Evolutionary conservation across 1,284 basidiomycete species (phyloP).

Genomic region (Ganoderma meredithae): DNA sequence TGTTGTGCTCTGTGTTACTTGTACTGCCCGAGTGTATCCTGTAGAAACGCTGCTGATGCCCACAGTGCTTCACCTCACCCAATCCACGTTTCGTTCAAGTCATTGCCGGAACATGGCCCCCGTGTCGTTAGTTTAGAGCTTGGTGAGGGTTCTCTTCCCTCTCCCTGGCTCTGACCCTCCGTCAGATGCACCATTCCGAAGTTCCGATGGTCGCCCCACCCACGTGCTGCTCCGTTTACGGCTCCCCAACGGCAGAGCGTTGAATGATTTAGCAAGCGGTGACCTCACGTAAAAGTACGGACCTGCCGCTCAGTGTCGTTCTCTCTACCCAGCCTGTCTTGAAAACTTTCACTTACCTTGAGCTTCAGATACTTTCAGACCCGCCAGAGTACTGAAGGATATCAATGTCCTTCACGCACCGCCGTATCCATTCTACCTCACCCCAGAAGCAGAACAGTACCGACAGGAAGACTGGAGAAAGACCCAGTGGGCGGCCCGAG

Average conservation of each 20-base stretch:
- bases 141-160: background rate
- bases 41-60: background rate
- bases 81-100: background rate
- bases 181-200: constrained; percentile 3
- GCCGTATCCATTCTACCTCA: no score
- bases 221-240: background rate
- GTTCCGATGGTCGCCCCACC: background rate
- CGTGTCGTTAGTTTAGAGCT: background rate
- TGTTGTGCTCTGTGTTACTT: background rate
- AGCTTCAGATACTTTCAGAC: background rate
- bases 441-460: background rate
- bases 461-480: background rate
- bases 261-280: background rate
- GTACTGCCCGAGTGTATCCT: background rate
- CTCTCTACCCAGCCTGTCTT: background rate
- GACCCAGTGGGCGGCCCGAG: background rate
- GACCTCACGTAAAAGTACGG: background rate
- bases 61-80: background rate
- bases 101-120: background rate
- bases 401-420: background rate
- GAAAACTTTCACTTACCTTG: background rate
- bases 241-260: background rate
- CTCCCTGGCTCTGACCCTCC: background rate
- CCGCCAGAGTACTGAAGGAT: background rate
- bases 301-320: background rate